These are phyloP conservation scores for Dendrocalamus sinicus DNA, from an alignment of 176 grass and related monocot genomes.

Conservation along the genomic window DNA sequence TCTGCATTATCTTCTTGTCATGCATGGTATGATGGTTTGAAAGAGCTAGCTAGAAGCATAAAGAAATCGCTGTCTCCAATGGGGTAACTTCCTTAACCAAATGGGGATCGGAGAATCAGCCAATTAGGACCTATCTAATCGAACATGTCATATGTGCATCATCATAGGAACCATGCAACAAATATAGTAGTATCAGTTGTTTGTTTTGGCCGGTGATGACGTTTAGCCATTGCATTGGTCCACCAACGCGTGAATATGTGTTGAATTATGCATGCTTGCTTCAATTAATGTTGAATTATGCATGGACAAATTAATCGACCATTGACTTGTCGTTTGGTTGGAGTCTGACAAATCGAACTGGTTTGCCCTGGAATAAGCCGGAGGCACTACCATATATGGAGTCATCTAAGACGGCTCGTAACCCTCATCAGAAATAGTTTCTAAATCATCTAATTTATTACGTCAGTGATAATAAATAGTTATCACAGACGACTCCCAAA, in stretches of 20 bases:
- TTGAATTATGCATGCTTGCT: background rate
- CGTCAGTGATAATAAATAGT: too few relatives aligned
- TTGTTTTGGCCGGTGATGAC: background rate
- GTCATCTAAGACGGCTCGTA: too few relatives aligned
- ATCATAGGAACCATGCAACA: background rate
- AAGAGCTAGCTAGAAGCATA: background rate
- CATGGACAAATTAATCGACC: background rate
- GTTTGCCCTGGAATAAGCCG: too few relatives aligned
- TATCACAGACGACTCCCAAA: too few relatives aligned
- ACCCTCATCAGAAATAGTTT: too few relatives aligned
- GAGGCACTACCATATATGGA: too few relatives aligned
- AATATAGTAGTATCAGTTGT: background rate
- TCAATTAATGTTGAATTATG: background rate
- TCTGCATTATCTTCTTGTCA: conserved; percentile 37
- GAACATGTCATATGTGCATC: background rate
- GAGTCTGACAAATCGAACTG: background rate
- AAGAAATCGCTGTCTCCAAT: conserved; percentile 49
- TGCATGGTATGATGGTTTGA: background rate
- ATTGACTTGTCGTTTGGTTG: background rate
- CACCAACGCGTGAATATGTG: background rate
- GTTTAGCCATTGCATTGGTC: conserved; percentile 27
- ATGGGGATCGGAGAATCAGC: background rate
- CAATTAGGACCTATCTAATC: background rate
- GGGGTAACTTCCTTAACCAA: background rate
- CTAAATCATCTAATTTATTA: too few relatives aligned